phyloP scores from a whole-genome alignment of 2,329 filamentous ascomycete species.

The Fusarium scirpi region DNA sequence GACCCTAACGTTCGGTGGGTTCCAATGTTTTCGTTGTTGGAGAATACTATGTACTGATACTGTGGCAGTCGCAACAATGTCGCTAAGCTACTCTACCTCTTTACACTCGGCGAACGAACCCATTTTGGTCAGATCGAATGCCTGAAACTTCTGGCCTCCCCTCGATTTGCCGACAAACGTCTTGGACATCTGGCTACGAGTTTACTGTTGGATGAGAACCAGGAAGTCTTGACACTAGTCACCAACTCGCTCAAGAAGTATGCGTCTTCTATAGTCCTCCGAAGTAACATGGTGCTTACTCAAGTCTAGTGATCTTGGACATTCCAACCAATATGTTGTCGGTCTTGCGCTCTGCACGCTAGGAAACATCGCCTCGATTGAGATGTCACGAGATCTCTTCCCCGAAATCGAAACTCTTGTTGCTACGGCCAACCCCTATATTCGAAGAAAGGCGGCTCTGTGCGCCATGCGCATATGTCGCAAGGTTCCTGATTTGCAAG shows the following conservation, averaged over 20 bases:
- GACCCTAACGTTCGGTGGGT: constrained; percentile 89
- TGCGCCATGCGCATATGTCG: constrained; percentile 99
- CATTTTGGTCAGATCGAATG: constrained; percentile 99
- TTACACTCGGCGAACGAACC: constrained; percentile 95
- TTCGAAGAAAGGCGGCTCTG: constrained; percentile 95
- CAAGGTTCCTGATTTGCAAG: constrained; percentile 96
- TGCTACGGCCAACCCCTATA: constrained; percentile 97
- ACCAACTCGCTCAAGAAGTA: constrained; percentile 99
- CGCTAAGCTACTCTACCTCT: constrained; percentile 96
- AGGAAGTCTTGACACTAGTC: constrained; percentile 95
- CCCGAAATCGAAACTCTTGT: constrained; percentile 93
- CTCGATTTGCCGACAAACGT: constrained; percentile 97
- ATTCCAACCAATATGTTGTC: constrained; percentile 98
- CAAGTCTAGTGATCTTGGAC: constrained; percentile 82
- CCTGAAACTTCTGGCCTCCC: constrained; percentile 94
- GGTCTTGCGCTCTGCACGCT: constrained; percentile 95
- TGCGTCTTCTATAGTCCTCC: constrained; percentile 39
- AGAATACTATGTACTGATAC: constrained; percentile 27
- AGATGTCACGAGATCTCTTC: constrained; percentile 98
- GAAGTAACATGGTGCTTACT: constrained; percentile 31
- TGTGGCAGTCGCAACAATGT: constrained; percentile 91
- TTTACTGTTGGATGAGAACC: constrained; percentile 95
- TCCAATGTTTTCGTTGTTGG: not conserved
- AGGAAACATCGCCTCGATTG: constrained; percentile 96
- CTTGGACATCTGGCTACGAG: constrained; percentile 96